Conservation (phyloP, 306 rosid genomes). For the Pachyrhizus erosus region DNA sequence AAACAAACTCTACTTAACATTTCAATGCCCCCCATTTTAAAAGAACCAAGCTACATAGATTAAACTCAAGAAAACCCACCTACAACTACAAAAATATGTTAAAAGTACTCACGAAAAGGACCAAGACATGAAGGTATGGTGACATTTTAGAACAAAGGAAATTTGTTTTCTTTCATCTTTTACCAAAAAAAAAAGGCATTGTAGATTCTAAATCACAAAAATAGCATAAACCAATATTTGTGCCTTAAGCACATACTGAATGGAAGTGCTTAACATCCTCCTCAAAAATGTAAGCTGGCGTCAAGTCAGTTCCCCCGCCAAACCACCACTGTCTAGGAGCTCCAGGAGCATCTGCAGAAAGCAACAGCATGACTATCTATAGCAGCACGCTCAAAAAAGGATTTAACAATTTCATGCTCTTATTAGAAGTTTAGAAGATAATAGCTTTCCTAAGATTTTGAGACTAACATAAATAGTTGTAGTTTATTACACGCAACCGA, state of each 20-base stretch:
- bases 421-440: not conserved
- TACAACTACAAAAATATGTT: not conserved
- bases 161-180: not conserved
- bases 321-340: slow-evolving; percentile 99
- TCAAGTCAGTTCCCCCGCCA: slow-evolving; percentile 98
- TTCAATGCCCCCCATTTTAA: slow-evolving; percentile 10
- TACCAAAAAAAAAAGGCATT: not conserved
- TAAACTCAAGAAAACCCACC: not conserved
- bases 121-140: not conserved
- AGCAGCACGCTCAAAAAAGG: slow-evolving; percentile 16
- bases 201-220: slow-evolving; percentile 10
- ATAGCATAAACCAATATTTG: slow-evolving; percentile 30
- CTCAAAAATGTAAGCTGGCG: slow-evolving; percentile 93
- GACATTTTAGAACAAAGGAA: not conserved
- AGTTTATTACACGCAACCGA: not conserved
- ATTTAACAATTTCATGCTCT: not conserved
- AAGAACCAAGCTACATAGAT: not conserved
- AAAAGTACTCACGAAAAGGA: slow-evolving; percentile 20
- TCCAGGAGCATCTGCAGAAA: slow-evolving; percentile 81
- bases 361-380: slow-evolving; percentile 32
- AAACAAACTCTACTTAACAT: not conserved
- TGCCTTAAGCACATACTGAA: slow-evolving; percentile 59
- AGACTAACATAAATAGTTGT: not conserved
- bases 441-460: not conserved
- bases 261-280: slow-evolving; percentile 98